Evolutionary conservation across 2,329 filamentous ascomycete species (phyloP).

Genomic region (Scedosporium apiospermum): DNA sequence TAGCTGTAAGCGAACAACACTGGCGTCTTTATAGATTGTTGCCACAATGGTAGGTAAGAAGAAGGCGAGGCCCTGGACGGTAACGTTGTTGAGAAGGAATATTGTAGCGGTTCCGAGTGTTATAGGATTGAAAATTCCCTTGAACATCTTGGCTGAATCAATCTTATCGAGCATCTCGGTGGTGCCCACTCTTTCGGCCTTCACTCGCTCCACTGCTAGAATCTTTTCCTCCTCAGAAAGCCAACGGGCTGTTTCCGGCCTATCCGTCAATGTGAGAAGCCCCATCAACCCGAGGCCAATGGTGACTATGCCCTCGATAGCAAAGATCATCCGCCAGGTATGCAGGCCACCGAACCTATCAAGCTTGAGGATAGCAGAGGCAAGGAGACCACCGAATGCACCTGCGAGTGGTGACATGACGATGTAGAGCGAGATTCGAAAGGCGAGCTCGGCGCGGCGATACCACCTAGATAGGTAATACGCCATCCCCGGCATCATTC

Average conservation of each 20-base stretch:
- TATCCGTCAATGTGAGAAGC: conserved; percentile 58
- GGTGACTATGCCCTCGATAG: conserved; percentile 55
- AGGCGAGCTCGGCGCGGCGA: conserved; percentile 54
- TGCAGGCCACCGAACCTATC: conserved; percentile 45
- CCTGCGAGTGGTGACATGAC: conserved; percentile 62
- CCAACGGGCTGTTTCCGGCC: conserved; percentile 59
- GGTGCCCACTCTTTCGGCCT: conserved; percentile 52
- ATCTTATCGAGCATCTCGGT: conserved; percentile 54
- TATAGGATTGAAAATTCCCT: conserved; percentile 50
- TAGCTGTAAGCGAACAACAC: conserved; percentile 54
- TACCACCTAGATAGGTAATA: conserved; percentile 70
- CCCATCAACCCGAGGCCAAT: conserved; percentile 44
- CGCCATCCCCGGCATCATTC: conserved; percentile 64
- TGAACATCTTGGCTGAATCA: conserved; percentile 45
- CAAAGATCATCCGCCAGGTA: conserved; percentile 61
- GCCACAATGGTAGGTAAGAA: conserved; percentile 56
- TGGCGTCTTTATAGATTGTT: conserved; percentile 18
- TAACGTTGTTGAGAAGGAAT: conserved; percentile 57
- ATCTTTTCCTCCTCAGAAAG: conserved; percentile 56
- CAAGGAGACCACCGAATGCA: conserved; percentile 60
- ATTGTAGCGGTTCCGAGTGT: conserved; percentile 45
- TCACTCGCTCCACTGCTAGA: conserved; percentile 56
- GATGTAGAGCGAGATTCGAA: conserved; percentile 59
- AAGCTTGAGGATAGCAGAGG: conserved; percentile 54
- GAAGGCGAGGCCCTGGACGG: conserved; percentile 57